Evolutionary conservation across 75 land plant species (phyloP).

Genomic region (Adiantum capillusveneris): DNA sequence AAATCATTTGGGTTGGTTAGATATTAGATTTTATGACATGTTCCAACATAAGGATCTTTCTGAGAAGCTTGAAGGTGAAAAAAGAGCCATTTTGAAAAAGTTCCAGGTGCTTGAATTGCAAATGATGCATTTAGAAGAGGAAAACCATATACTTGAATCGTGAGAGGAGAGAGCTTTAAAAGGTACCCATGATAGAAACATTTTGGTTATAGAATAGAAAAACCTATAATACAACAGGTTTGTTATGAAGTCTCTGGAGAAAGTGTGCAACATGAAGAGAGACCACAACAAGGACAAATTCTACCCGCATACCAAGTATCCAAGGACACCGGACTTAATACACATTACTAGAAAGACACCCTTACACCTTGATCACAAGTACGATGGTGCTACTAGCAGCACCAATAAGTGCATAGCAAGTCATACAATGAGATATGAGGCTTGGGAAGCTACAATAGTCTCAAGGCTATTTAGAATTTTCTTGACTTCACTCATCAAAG

Average conservation of each 20-base stretch:
- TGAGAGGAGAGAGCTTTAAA: conserved; percentile 8
- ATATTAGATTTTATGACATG: no score
- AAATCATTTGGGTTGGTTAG: no score
- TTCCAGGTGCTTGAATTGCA: conserved; percentile 2
- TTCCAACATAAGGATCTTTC: not conserved
- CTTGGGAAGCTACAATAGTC: conserved; percentile 32
- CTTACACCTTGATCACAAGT: not conserved
- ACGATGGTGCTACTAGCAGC: not conserved
- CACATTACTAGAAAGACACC: not conserved
- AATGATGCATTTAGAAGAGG: conserved; percentile 12
- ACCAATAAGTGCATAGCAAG: not conserved
- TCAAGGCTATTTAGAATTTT: conserved; percentile 58
- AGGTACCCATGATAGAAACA: conserved; percentile 6
- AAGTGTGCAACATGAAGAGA: no score
- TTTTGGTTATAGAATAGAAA: not conserved
- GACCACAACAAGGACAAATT: not conserved
- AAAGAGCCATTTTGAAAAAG: not conserved
- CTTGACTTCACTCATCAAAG: conserved; percentile 65
- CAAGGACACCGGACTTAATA: not conserved
- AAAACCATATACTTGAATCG: conserved; percentile 25
- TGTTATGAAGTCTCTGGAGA: no score
- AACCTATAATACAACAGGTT: no score
- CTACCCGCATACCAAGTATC: not conserved
- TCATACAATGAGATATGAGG: not conserved
- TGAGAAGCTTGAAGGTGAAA: not conserved